phyloP scores from a whole-genome alignment of 345 rosid genomes.

The Raphanus raphanistrum region DNA sequence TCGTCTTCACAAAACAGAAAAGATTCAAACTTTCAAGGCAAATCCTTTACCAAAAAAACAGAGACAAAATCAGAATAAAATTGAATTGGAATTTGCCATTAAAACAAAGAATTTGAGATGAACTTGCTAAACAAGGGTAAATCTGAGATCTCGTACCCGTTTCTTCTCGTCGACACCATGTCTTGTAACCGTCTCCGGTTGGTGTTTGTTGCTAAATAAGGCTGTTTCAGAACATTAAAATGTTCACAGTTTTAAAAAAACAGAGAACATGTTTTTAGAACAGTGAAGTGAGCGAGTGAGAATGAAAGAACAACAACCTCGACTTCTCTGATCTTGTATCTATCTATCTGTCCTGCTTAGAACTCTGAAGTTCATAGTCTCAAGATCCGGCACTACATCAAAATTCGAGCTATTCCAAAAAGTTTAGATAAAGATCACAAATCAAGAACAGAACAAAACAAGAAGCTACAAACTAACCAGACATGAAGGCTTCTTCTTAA shows the following conservation, averaged over 20 bases:
- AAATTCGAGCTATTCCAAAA: not conserved
- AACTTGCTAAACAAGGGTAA: too few relatives aligned
- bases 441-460: not conserved
- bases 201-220: conserved; percentile 45
- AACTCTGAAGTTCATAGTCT: conserved; percentile 65
- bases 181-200: too few relatives aligned
- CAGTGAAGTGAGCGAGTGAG: not conserved
- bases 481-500: conserved; percentile 81
- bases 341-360: conserved; percentile 46
- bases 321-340: conserved; percentile 82
- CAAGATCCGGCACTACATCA: conserved; percentile 78
- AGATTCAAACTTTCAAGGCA: too few relatives aligned
- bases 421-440: not conserved
- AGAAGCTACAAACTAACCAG: conserved; percentile 45
- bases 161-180: too few relatives aligned
- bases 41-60: too few relatives aligned
- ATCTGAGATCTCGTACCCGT: too few relatives aligned
- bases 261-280: not conserved
- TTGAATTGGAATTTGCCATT: too few relatives aligned
- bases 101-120: too few relatives aligned
- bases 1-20: too few relatives aligned
- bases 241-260: not conserved
- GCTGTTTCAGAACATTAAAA: conserved; percentile 38
- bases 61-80: too few relatives aligned
- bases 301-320: conserved; percentile 52